Evolutionary conservation across 352 stramenopile species (phyloP).

Genomic region (Blastocystis sp.): DNA sequence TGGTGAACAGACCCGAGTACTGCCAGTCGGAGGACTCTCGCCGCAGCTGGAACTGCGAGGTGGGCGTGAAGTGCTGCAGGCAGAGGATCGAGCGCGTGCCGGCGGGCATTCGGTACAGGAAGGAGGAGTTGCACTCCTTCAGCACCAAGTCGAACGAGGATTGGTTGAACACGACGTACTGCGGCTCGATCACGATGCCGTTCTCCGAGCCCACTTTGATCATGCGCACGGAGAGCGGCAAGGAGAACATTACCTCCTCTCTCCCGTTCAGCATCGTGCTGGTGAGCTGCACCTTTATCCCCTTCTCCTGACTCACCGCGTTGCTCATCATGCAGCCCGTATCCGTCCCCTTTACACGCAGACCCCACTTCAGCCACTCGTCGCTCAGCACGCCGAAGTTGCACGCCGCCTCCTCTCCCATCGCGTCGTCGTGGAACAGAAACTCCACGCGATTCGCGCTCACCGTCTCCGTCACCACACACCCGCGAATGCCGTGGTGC

Average conservation of each 20-base stretch:
- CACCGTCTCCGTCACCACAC: conserved; percentile 7
- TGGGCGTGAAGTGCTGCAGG: conserved; percentile 23
- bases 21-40: conserved; percentile 13
- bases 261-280: neutral
- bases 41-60: neutral
- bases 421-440: neutral
- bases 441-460: neutral
- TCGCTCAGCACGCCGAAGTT: neutral
- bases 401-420: neutral
- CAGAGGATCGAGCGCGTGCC: neutral
- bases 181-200: conserved; percentile 9
- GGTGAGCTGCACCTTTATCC: neutral
- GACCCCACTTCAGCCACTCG: neutral
- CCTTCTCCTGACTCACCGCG: neutral
- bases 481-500: conserved; percentile 40
- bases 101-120: conserved; percentile 34
- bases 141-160: conserved; percentile 16
- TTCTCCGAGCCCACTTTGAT: neutral
- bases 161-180: conserved; percentile 48
- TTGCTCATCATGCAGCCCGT: neutral
- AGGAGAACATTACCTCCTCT: neutral
- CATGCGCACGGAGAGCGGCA: neutral
- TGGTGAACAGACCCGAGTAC: conserved; percentile 39
- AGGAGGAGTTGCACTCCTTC: neutral
- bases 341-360: neutral